Base-by-base conservation (phyloP, 208 protist genomes). In the Trypanosoma boissoni region DNA sequence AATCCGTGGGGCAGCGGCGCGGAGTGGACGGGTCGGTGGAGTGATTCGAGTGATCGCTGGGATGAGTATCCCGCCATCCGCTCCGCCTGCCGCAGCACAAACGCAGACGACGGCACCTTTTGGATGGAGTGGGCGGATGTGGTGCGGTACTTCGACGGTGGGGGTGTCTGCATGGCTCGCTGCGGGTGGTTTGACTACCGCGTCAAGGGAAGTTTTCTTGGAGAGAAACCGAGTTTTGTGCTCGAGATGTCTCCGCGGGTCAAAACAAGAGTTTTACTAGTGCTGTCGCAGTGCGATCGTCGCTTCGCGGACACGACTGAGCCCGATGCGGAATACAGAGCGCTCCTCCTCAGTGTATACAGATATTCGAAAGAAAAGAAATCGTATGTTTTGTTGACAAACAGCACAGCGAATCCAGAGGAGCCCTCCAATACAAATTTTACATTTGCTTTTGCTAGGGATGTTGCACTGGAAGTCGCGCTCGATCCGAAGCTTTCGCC, bases 21-120 rank as follows among this genome's bases (percentile, higher is more conserved):
- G 36, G 53, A 68, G 21, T 74, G 68, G 68, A 72, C 24, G 3
- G 68, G 63, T 16, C 72, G 70, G 55, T 91, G 81, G 78, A 34
- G 75, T 27, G 76, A 85, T 51, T 29, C 76, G 24, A 82, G 76
- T 55, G 72, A 55, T 27, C 55, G 68, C 48, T 88, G 78, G 81
- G 45, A 36, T 53, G 46, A 39, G 12, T 12, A 39, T 12, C 34
- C 34, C 8, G 6, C 12, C 8, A 12, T 39, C 8, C 34, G 34
- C 34, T 6, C 34, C 34, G 34, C 34, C 8, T 39, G 34, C 34
- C 34, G 34, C 34, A 6, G 8, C 8, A 39, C 34, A 6, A 6
- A 6, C 6, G 8, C 8, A 6, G 34, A 39, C 8, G 34, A 39
- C 32, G 68, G 68, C 16, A 52, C 48, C 2, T 50, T 63, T 23